A percentile compares a stretch with the other conserved stretches of the same genome.
These are phyloP conservation scores for Epichloe hybrida DNA, from an alignment of 2,329 filamentous ascomycete species.

Conservation along the genomic window DNA sequence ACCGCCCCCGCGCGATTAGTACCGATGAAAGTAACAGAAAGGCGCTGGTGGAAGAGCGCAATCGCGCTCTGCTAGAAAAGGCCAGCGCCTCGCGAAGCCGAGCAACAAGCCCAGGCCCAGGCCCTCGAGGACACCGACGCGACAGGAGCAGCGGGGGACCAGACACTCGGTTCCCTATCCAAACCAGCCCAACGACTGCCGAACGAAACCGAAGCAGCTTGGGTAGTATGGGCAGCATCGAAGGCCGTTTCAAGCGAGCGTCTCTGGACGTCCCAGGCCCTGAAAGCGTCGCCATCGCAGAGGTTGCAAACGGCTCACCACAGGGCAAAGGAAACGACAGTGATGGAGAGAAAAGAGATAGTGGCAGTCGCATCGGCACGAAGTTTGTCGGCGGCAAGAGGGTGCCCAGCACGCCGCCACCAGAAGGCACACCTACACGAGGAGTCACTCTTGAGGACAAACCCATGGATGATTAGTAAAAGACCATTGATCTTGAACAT, in stretches of 20 bases:
- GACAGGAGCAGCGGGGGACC: constrained; percentile 67
- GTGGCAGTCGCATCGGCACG: constrained; percentile 33
- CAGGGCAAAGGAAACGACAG: constrained; percentile 11
- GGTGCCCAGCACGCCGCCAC: constrained; percentile 18
- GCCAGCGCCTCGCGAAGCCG: constrained; percentile 52
- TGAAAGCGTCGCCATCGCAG: constrained; percentile 26
- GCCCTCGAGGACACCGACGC: constrained; percentile 52
- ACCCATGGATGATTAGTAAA: constrained; percentile 35
- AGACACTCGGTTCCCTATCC: constrained; percentile 75
- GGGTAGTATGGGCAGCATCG: constrained; percentile 30
- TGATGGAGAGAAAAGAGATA: constrained; percentile 47
- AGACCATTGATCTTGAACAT: neutral
- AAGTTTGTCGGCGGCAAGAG: constrained; percentile 38
- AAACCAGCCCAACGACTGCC: constrained; percentile 47
- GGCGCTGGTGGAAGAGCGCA: constrained; percentile 86
- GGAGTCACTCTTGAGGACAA: constrained; percentile 39
- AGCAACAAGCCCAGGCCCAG: constrained; percentile 58
- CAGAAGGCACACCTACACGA: constrained; percentile 18
- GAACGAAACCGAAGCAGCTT: constrained; percentile 38
- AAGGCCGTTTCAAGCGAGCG: constrained; percentile 38
- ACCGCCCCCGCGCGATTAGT: constrained; percentile 72
- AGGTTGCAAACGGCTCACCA: constrained; percentile 29
- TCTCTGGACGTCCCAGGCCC: constrained; percentile 72
- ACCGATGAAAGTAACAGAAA: constrained; percentile 93
- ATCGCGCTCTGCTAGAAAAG: constrained; percentile 64